Evolutionary conservation across 2,329 filamentous ascomycete genomes (phyloP), one percentile per base, ranked within the genome.

Genomic region (Coniochaeta hoffmannii): DNA sequence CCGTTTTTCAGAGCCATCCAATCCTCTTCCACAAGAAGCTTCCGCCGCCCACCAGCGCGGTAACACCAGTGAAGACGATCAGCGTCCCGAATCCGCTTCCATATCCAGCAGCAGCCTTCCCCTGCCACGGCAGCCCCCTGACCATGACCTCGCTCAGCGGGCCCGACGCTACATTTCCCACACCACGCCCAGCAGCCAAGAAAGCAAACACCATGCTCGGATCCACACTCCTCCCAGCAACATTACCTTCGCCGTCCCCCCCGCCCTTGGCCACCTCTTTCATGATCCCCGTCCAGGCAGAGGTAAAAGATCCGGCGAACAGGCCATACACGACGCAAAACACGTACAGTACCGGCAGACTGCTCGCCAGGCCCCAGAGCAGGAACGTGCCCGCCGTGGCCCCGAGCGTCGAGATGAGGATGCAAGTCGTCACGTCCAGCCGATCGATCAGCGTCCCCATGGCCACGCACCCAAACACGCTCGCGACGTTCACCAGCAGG

Each of bases 291-390:
- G 79, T 75, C 83, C 84, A 88, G 0, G 82, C 80, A 1, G 80
- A 79, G 2, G 80, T 81, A 63, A 83, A 88, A 0, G 81, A 79
- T 0, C 84, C 82, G 0, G 84, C 84, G 55, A 87, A 88, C 60
- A 87, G 73, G 0, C 85, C 86, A 62, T 85, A 88, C 4, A 78
- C 70, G 17, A 86, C 67, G 32, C 83, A 81, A 65, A 85, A 88
- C 8, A 81, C 60, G 24, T 83, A 79, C 31, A 88, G 65, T 3
- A 83, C 68, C 0, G 75, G 74, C 24, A 85, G 68, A 9, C 71
- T 76, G 0, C 73, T 74, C 19, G 80, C 77, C 26, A 79, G 68
- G 0, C 84, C 86, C 86, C 85, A 88, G 22, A 87, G 68, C 11
- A 86, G 64, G 22, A 88, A 77, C 0, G 77, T 79, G 0, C 80